A percentile compares a stretch with the other conserved stretches of the same genome.
phyloP scores from a whole-genome alignment of 228 moss, liverwort and hornwort genomes.

The Sphagnum magellanicum region DNA sequence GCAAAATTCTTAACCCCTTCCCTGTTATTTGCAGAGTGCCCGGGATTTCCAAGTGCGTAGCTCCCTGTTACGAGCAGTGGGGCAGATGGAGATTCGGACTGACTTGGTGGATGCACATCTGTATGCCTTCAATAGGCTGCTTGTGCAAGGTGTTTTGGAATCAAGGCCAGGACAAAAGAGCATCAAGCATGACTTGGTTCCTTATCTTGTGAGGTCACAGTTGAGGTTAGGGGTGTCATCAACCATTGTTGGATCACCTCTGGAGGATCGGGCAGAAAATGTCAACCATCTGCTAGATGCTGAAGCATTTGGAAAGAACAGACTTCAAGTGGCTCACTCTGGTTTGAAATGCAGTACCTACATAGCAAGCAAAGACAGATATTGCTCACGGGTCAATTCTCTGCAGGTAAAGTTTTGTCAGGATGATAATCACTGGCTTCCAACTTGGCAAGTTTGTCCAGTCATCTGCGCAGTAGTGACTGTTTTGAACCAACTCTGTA shows the following conservation, averaged over 20 bases:
- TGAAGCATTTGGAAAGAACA: slow-evolving; percentile 36
- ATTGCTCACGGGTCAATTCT: slow-evolving; percentile 84
- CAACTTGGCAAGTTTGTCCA: too few relatives aligned
- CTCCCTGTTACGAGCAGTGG: slow-evolving; percentile 68
- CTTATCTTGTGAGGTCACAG: slow-evolving; percentile 88
- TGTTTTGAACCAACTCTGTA: too few relatives aligned
- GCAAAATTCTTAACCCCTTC: not conserved
- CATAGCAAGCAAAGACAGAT: slow-evolving; percentile 77
- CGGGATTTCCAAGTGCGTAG: slow-evolving; percentile 76
- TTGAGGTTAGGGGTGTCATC: slow-evolving; percentile 45
- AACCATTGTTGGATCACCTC: slow-evolving; percentile 37
- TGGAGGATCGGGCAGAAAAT: slow-evolving; percentile 33
- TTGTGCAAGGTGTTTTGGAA: slow-evolving; percentile 84
- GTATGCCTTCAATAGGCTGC: slow-evolving; percentile 78
- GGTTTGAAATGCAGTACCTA: slow-evolving; percentile 82
- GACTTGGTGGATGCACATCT: slow-evolving; percentile 92
- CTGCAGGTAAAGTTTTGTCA: slow-evolving; percentile 36
- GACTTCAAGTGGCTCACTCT: slow-evolving; percentile 26
- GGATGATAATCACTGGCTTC: too few relatives aligned
- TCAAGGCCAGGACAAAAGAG: slow-evolving; percentile 84
- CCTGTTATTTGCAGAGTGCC: slow-evolving; percentile 39
- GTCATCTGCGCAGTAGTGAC: too few relatives aligned
- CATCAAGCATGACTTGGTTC: slow-evolving; percentile 88
- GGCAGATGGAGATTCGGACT: slow-evolving; percentile 85
- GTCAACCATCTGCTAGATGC: slow-evolving; percentile 36